These are phyloP conservation scores for Leavenworthia alabamica DNA, from an alignment of 345 rosid species.

Conservation along the genomic window DNA sequence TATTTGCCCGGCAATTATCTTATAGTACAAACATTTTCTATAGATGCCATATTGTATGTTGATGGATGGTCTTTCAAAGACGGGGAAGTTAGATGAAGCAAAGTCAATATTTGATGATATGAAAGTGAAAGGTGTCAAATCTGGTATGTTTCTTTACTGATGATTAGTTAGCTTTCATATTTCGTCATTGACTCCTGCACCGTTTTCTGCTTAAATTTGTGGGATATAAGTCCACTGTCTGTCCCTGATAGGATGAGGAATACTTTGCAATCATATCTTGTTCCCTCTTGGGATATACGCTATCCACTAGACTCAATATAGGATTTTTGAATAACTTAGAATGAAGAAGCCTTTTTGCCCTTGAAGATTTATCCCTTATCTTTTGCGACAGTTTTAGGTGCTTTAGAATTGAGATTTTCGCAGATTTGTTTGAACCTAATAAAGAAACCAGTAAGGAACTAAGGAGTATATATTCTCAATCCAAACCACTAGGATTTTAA, in stretches of 20 bases:
- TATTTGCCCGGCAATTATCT: neutral
- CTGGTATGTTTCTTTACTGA: slow-evolving; percentile 46
- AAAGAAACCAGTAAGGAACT: neutral
- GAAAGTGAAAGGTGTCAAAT: slow-evolving; percentile 51
- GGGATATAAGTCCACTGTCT: neutral
- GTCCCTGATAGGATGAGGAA: neutral
- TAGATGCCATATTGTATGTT: slow-evolving; percentile 88
- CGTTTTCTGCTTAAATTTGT: neutral
- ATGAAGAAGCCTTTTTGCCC: neutral
- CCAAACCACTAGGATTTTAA: neutral
- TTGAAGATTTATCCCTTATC: neutral
- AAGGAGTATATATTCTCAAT: slow-evolving; percentile 7
- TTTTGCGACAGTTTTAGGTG: neutral
- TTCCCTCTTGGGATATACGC: neutral
- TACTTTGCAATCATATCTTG: neutral
- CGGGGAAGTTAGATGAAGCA: slow-evolving; percentile 67
- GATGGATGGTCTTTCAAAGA: slow-evolving; percentile 87
- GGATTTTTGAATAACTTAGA: neutral
- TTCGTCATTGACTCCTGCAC: neutral
- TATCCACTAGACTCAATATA: neutral
- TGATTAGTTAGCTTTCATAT: slow-evolving; percentile 11
- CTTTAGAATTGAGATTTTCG: neutral
- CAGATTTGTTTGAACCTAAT: neutral
- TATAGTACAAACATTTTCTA: neutral
- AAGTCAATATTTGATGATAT: slow-evolving; percentile 52